Evolutionary conservation across 2,329 filamentous ascomycete species (phyloP).

Genomic region (Hortaea werneckii): DNA sequence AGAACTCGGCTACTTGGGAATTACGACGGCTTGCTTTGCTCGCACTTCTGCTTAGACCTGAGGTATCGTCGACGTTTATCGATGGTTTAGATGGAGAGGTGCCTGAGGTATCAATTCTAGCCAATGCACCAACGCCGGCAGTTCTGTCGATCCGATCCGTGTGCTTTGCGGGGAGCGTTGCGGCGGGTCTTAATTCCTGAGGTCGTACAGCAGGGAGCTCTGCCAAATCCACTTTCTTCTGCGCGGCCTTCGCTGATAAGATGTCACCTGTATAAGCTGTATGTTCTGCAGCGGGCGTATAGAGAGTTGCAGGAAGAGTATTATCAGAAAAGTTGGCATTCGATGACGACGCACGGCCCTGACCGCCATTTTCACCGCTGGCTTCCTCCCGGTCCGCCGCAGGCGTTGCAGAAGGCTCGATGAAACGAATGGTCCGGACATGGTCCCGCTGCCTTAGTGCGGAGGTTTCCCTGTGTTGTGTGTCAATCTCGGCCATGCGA

Average conservation of each 20-base stretch:
- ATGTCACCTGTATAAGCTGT: too few relatives aligned
- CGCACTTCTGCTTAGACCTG: neutral
- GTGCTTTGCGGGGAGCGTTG: neutral
- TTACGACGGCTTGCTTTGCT: neutral
- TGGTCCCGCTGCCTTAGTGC: neutral
- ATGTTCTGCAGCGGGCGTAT: too few relatives aligned
- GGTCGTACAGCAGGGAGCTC: neutral
- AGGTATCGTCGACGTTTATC: neutral
- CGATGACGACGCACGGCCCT: neutral
- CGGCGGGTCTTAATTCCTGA: neutral
- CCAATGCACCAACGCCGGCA: neutral
- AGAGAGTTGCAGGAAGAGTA: too few relatives aligned
- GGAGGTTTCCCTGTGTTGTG: neutral
- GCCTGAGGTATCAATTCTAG: neutral
- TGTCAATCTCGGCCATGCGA: neutral
- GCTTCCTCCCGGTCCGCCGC: neutral
- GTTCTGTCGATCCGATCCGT: neutral
- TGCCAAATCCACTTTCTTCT: neutral
- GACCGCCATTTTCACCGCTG: neutral
- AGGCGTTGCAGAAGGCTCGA: neutral
- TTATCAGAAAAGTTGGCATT: too few relatives aligned
- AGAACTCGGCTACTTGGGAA: conserved; percentile 11
- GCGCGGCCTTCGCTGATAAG: too few relatives aligned
- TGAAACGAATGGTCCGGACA: neutral
- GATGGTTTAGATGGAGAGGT: neutral